Base-by-base conservation (phyloP, 306 rosid species). In the Mucuna pruriens region DNA sequence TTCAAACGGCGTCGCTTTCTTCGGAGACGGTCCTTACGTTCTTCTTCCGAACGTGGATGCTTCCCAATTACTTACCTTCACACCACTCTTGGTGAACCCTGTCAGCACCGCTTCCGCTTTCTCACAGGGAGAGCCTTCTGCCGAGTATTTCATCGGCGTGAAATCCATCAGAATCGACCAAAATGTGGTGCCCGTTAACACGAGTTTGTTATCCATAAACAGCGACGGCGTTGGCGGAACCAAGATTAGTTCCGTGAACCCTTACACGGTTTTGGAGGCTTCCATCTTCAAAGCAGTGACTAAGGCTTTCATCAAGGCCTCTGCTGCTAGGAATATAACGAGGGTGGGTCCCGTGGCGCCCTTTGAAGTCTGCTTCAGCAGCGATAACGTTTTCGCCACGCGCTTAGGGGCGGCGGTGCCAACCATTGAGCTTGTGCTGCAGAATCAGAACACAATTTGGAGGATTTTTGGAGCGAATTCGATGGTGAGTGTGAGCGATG, bases 161-260 rank as follows among this genome's bases (percentile, higher is more conserved):
- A 83, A 77, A 46, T 76, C 89, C 2, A 83, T 91, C 44, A 78
- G 48, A 44, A 80, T 92, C 15, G 79, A 87, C 19, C 71, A 42
- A 2, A 84, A 80, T 0, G 23, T 29, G 0, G 86, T 92, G 0
- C 12, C 86, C 0, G 0, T 91, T 1, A 92, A 92, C 85, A 46
- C 76, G 0, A 81, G 72, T 3, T n/a, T 92, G 73, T 71, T 92
- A 39, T 57, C 87, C 20, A 84, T 89, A 23, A 52, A 90, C 25
- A 1, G 16, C 0, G 6, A 87, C 5, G 98, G 97, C 7, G 5
- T 68, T 11, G 97, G 97, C 0, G 98, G 98, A 33, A 88, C 97
- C 1, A 92, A 90, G 83, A 86, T 94, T 9, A 94, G 98, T 78
- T 87, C 94, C 0, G 91, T 91, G 31, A 58, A 88, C 22, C 90